These are phyloP conservation scores for Bruguiera sexangula DNA, from an alignment of 345 rosid genomes.

Conservation along the genomic window DNA sequence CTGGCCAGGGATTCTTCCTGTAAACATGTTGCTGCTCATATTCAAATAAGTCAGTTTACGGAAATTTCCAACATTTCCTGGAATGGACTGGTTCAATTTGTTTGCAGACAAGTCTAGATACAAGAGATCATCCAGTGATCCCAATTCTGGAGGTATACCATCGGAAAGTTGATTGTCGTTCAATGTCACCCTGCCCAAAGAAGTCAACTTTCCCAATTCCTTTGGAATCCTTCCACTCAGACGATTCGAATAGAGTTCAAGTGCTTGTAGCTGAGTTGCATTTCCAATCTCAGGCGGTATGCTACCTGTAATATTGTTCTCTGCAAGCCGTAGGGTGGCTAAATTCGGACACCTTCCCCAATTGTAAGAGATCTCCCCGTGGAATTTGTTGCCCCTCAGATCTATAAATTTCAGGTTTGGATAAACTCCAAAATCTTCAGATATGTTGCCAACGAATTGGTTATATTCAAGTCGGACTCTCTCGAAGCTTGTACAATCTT, in stretches of 20 bases:
- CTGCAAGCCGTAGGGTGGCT: constrained; percentile 6
- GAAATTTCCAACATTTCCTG: constrained; percentile 8
- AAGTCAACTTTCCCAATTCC: constrained; percentile 27
- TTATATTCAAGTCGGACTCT: neutral
- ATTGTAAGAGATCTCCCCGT: constrained; percentile 22
- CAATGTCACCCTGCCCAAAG: too few species aligned
- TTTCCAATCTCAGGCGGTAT: constrained; percentile 32
- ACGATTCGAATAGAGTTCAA: constrained; percentile 39
- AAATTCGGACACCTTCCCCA: constrained; percentile 14
- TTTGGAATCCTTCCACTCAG: constrained; percentile 31
- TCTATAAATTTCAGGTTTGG: constrained; percentile 13
- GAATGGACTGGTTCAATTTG: constrained; percentile 21
- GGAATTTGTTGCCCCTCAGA: constrained; percentile 20
- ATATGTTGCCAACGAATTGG: constrained; percentile 9
- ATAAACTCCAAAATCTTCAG: constrained; percentile 7
- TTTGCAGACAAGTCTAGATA: constrained; percentile 35
- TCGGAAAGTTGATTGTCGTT: constrained; percentile 20
- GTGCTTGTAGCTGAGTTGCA: constrained; percentile 11
- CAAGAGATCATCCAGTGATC: constrained; percentile 2
- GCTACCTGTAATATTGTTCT: constrained; percentile 25
- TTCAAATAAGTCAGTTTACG: constrained; percentile 10
- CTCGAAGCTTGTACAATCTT: constrained; percentile 15
- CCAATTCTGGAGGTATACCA: constrained; percentile 20
- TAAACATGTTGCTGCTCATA: constrained; percentile 35
- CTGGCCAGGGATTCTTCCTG: constrained; percentile 18